Base-by-base conservation (phyloP, 1,284 basidiomycete genomes). In the Leccinum fallax region DNA sequence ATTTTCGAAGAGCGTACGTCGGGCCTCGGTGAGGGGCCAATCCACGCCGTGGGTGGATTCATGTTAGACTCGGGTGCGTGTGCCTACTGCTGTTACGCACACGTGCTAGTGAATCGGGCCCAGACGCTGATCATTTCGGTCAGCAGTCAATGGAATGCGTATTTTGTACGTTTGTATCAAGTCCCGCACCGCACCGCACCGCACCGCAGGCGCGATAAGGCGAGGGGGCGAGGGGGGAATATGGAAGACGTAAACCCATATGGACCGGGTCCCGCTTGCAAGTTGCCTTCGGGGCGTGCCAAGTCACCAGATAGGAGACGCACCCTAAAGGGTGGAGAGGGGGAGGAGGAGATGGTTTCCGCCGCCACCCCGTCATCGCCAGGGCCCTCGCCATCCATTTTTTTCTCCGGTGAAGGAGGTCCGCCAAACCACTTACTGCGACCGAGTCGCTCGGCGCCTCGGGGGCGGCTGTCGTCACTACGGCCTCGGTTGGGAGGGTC, bases 21-120 rank as follows among this genome's bases (percentile, higher is more conserved):
- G 21, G 13, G 46, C n/a, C 21, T 34, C 28, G 38, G 61, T 9
- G 53, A 21, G 46, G 40, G 49, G 21, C 58, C 36, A 28, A 59
- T 60, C 49, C 40, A 53, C 13, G 34, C 11, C 3, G 8, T 52
- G 52, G 54, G 61, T 48, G 21, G 11, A 24, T 24, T 48, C 46
- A 21, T 24, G 46, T 66, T 67, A 65, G 69, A 63, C 65, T 69
- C 65, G 38, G 48, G 34, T 54, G 43, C 38, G 5, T 51, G 46
- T 48, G 7, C 13, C 7, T 48, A 21, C 21, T 15, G 21, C 13
- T 48, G 21, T 48, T 15, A 21, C 19, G 13, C 46, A 48, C 19
- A 46, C 43, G 43, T 48, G 46, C 19, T 11, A 21, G 19, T 48
- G 19, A 21, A 48, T 13, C 19, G 11, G 46, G 46, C 46, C 21